Evolutionary conservation across 305 asterid species (phyloP).

Genomic region (Salvia sclarea): DNA sequence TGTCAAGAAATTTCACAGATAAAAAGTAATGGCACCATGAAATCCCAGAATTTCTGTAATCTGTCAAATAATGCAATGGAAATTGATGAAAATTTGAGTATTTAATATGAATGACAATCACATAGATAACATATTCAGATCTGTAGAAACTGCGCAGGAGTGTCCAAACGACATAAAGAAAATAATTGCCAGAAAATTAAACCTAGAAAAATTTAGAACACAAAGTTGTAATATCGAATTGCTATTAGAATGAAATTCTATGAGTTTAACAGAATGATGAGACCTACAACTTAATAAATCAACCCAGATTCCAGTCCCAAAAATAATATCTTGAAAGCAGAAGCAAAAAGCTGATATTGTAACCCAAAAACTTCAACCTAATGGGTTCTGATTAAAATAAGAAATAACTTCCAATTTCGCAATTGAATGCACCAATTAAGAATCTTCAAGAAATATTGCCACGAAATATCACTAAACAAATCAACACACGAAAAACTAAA

Average conservation of each 20-base stretch:
- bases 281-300: slow-evolving; percentile 22
- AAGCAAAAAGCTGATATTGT: slow-evolving; percentile 19
- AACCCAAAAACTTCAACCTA: slow-evolving; percentile 31
- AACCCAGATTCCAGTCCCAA: slow-evolving; percentile 24
- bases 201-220: slow-evolving; percentile 15
- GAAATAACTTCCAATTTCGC: slow-evolving; percentile 22
- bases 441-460: not conserved
- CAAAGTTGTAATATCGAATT: slow-evolving; percentile 14
- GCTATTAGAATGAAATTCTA: slow-evolving; percentile 8
- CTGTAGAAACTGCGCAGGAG: slow-evolving; percentile 33
- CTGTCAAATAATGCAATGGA: not conserved
- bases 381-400: slow-evolving; percentile 16
- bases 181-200: slow-evolving; percentile 14
- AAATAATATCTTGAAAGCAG: slow-evolving; percentile 3
- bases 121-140: slow-evolving; percentile 31
- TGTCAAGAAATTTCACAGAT: not conserved
- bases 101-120: not conserved
- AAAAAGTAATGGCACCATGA: slow-evolving; percentile 11
- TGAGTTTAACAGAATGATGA: slow-evolving; percentile 23
- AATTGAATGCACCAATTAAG: slow-evolving; percentile 32
- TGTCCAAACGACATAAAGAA: not conserved
- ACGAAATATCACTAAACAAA: slow-evolving; percentile 17
- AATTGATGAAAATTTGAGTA: not conserved
- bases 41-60: slow-evolving; percentile 17
- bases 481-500: slow-evolving; percentile 19